Conservation (phyloP, 352 stramenopile genomes). For the Phytopythium boreale region DNA sequence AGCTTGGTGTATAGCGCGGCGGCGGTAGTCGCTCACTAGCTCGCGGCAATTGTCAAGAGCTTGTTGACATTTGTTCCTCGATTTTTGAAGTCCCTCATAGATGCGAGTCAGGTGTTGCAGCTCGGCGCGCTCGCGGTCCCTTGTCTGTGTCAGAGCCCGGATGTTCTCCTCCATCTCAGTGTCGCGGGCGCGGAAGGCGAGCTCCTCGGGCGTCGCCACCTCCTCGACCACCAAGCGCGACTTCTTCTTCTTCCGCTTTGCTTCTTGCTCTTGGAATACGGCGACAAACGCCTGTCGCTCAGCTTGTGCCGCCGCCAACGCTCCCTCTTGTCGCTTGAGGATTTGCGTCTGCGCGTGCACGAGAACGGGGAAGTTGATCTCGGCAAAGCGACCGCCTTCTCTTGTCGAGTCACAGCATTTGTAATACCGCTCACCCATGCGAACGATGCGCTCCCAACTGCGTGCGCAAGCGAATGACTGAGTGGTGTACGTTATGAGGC, state of each 20-base stretch:
- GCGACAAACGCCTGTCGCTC: conserved; percentile 35
- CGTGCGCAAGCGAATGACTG: conserved; percentile 23
- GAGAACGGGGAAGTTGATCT: conserved; percentile 52
- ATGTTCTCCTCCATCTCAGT: conserved; percentile 40
- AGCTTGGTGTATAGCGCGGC: not conserved
- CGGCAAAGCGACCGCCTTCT: conserved; percentile 48
- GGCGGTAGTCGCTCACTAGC: conserved; percentile 42
- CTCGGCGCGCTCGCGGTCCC: conserved; percentile 23
- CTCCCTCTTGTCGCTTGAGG: conserved; percentile 26
- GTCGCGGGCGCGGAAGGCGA: conserved; percentile 47
- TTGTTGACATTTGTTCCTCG: conserved; percentile 65
- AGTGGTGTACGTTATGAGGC: conserved; percentile 37
- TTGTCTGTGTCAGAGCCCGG: conserved; percentile 14
- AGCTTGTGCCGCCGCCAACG: conserved; percentile 24
- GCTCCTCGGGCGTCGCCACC: conserved; percentile 52
- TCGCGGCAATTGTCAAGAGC: conserved; percentile 45
- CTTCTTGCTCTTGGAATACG: conserved; percentile 53
- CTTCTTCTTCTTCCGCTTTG: conserved; percentile 86
- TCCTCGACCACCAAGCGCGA: conserved; percentile 73
- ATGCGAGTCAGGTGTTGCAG: conserved; percentile 20
- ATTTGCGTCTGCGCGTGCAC: conserved; percentile 65
- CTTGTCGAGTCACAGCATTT: conserved; percentile 24
- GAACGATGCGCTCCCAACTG: conserved; percentile 55
- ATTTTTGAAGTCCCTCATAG: conserved; percentile 27
- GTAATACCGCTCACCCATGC: conserved; percentile 52